These are phyloP conservation scores for Fusarium graminum DNA, from an alignment of 2,329 filamentous ascomycete species.

Conservation along the genomic window DNA sequence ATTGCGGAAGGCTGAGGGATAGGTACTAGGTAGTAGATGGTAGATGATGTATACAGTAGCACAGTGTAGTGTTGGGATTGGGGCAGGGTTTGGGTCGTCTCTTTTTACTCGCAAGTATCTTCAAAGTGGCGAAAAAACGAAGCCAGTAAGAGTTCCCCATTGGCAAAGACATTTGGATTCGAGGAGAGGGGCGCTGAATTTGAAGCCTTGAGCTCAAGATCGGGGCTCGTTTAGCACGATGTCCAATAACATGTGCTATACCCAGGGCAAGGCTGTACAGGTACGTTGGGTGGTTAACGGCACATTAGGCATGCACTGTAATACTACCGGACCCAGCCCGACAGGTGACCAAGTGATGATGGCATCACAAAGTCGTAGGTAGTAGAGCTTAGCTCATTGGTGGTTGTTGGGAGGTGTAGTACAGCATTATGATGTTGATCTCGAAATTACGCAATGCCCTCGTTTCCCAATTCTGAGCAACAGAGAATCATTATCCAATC, in stretches of 20 bases:
- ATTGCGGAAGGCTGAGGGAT: constrained; percentile 17
- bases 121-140: constrained; percentile 28
- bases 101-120: constrained; percentile 9
- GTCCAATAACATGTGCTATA: constrained; percentile 20
- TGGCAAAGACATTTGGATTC: constrained; percentile 2
- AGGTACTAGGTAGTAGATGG: not conserved
- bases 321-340: constrained; percentile 17
- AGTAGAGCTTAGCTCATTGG: not conserved
- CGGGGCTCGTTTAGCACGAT: constrained; percentile 17
- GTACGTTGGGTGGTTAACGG: constrained; percentile 13
- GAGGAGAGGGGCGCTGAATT: not conserved
- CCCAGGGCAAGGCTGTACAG: constrained; percentile 20
- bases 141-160: constrained; percentile 8
- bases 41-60: constrained; percentile 25
- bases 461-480: not conserved
- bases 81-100: constrained; percentile 2
- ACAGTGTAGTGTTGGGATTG: constrained; percentile 13
- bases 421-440: not conserved
- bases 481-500: not conserved
- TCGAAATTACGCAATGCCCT: not conserved
- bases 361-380: constrained; percentile 11
- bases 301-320: constrained; percentile 18
- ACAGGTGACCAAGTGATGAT: constrained; percentile 27
- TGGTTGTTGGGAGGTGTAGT: not conserved
- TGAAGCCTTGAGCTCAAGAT: constrained; percentile 10